A percentile compares a stretch with the other conserved stretches of the same genome.
These are phyloP conservation scores for Penicillium fimorum DNA, from an alignment of 495 filamentous ascomycete species.

Conservation along the genomic window DNA sequence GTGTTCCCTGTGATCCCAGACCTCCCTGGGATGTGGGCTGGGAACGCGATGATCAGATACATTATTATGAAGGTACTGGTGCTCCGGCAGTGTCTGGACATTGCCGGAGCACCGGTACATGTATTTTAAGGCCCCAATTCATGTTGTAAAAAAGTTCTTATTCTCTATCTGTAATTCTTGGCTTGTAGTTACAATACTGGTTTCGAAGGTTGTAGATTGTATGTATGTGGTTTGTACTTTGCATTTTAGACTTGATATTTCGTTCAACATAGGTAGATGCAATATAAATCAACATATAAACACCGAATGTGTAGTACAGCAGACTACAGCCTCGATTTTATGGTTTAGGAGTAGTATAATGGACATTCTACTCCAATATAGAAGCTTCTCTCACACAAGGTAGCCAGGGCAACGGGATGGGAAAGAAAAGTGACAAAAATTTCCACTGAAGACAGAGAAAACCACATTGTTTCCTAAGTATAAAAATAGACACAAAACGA, in stretches of 20 bases:
- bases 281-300: background rate
- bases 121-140: constrained; percentile 7
- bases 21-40: background rate
- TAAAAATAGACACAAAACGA: too few species aligned
- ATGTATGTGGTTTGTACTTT: background rate
- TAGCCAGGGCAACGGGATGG: too few species aligned
- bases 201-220: background rate
- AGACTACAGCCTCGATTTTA: too few species aligned
- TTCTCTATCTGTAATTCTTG: background rate
- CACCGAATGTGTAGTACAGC: too few species aligned
- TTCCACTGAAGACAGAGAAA: too few species aligned
- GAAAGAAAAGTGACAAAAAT: too few species aligned
- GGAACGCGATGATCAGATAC: constrained; percentile 4
- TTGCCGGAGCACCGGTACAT: constrained; percentile 2
- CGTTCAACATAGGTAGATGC: background rate
- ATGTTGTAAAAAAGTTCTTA: background rate
- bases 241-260: background rate
- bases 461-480: too few species aligned
- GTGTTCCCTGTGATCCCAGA: background rate
- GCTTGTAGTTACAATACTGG: background rate
- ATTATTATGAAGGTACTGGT: constrained; percentile 2
- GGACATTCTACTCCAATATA: too few species aligned
- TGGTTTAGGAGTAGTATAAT: too few species aligned
- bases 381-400: too few species aligned
- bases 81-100: background rate